Evolutionary conservation across 2,329 filamentous ascomycete species (phyloP), one percentile per base, ranked within the genome.

Genomic region (Epichloe gansuensis): DNA sequence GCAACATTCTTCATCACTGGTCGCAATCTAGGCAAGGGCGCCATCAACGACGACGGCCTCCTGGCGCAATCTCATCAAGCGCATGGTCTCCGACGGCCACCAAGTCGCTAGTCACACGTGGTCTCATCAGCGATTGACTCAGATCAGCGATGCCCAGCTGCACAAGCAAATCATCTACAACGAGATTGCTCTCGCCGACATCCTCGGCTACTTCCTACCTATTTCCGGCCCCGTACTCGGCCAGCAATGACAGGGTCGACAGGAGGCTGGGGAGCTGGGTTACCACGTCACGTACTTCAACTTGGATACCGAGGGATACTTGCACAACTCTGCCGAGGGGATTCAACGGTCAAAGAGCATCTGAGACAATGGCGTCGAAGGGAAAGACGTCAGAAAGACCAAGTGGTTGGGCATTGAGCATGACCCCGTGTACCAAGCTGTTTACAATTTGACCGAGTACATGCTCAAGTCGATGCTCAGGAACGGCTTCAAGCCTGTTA

Each of bases 201-300:
- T 73, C 11, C 61, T 71, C 50, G 69, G 70, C 15, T 65, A 65
- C 57, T 69, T 69, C 52, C 70, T 4, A 70, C 67, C 0, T 72
- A 72, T 60, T 69, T 75, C 66, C 70, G 72, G 1, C 69, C 72
- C 72, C 73, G 0, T 75, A 72, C 63, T 73, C 72, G n/a, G 71
- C 70, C 35, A 74, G 71, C 61, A 70, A 69, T 48, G 53, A 53
- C 4, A 63, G 57, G 0, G 72, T 69, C 6, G 69, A 73, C 46
- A 64, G 59, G 21, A 64, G 68, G 64, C 59, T 75, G 43, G 65
- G 13, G 63, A 65, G 28, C 58, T 81, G 5, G 75, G 75, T n/a
- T 82, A 82, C 63, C 76, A 81, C 60, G 61, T 81, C 60, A 72
- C 73, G 31, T 80, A 81, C 65, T 81, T 80, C 59, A 75, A 81